A percentile compares a stretch with the other conserved stretches of the same genome.
Evolutionary conservation across 352 stramenopile genomes (phyloP).

Genomic region (Globisporangium middletonii): DNA sequence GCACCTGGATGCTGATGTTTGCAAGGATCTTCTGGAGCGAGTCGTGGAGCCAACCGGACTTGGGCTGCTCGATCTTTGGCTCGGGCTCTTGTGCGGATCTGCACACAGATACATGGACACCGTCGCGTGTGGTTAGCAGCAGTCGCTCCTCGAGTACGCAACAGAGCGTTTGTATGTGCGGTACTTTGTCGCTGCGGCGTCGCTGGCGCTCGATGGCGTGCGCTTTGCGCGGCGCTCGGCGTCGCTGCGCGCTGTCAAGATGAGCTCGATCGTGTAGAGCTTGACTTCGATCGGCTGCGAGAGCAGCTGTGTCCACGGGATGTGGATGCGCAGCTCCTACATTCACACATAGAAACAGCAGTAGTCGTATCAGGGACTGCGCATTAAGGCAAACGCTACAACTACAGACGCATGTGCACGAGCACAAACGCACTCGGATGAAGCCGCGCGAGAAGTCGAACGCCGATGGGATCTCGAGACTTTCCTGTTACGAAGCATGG

Average conservation of each 20-base stretch:
- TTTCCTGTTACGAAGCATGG: constrained; percentile 33
- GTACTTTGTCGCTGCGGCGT: constrained; percentile 2
- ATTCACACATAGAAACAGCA: background rate
- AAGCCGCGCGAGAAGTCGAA: constrained; percentile 86
- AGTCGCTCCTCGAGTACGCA: background rate
- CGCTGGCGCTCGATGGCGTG: constrained; percentile 11
- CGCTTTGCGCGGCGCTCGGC: constrained; percentile 14
- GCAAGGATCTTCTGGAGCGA: constrained; percentile 74
- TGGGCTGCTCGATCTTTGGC: constrained; percentile 67
- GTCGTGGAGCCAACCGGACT: constrained; percentile 76
- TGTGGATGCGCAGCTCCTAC: constrained; percentile 83
- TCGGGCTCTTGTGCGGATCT: constrained; percentile 12
- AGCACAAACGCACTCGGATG: constrained; percentile 48
- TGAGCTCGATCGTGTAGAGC: constrained; percentile 86
- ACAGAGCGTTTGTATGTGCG: background rate
- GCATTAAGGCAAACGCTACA: background rate
- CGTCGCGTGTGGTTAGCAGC: background rate
- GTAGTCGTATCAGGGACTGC: background rate
- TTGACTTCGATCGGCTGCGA: constrained; percentile 86
- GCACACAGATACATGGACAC: no score
- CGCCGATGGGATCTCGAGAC: constrained; percentile 77
- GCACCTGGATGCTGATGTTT: constrained; percentile 75
- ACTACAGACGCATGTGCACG: background rate
- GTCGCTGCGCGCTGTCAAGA: constrained; percentile 55
- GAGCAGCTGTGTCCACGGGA: constrained; percentile 84